phyloP scores from a whole-genome alignment of 2,329 filamentous ascomycete species.

The Clonostachys solani region DNA sequence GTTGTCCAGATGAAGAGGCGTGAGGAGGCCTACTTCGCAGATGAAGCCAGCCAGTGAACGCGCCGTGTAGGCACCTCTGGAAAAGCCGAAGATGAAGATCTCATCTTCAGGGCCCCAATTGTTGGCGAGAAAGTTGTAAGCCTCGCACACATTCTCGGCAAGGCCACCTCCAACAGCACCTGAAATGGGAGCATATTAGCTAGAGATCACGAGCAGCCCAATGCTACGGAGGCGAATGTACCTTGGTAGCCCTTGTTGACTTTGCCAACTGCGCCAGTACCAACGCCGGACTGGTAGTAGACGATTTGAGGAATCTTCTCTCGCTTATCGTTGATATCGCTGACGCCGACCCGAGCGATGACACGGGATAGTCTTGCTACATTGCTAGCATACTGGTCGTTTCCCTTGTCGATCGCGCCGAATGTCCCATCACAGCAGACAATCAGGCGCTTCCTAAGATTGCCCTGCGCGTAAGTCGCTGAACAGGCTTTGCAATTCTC shows the following conservation, averaged over 20 bases:
- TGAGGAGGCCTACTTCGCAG: slow-evolving; percentile 1
- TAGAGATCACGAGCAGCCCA: too few relatives aligned
- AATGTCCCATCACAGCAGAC: too few relatives aligned
- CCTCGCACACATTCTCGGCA: slow-evolving; percentile 49
- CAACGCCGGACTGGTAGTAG: slow-evolving; percentile 58
- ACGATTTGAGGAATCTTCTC: slow-evolving; percentile 39
- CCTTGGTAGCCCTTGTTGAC: too few relatives aligned
- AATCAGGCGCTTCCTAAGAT: too few relatives aligned
- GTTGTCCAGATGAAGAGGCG: slow-evolving; percentile 36
- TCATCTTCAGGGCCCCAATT: slow-evolving; percentile 47
- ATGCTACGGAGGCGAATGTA: too few relatives aligned
- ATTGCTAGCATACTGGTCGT: too few relatives aligned
- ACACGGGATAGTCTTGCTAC: too few relatives aligned
- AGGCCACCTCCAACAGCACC: slow-evolving; percentile 52
- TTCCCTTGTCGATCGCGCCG: too few relatives aligned
- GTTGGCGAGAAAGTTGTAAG: not conserved
- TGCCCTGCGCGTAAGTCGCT: too few relatives aligned
- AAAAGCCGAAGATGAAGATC: slow-evolving; percentile 53
- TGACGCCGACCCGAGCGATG: too few relatives aligned
- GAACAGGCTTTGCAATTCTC: too few relatives aligned
- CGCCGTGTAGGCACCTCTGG: slow-evolving; percentile 50
- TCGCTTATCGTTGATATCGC: too few relatives aligned
- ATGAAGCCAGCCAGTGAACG: slow-evolving; percentile 1
- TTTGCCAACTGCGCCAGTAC: slow-evolving; percentile 31
- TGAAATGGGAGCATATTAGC: slow-evolving; percentile 21